A percentile compares a stretch with the other conserved stretches of the same genome.
These are phyloP conservation scores for Lactarius pseudohatsudake DNA, from an alignment of 768 basidiomycete species.

Conservation along the genomic window DNA sequence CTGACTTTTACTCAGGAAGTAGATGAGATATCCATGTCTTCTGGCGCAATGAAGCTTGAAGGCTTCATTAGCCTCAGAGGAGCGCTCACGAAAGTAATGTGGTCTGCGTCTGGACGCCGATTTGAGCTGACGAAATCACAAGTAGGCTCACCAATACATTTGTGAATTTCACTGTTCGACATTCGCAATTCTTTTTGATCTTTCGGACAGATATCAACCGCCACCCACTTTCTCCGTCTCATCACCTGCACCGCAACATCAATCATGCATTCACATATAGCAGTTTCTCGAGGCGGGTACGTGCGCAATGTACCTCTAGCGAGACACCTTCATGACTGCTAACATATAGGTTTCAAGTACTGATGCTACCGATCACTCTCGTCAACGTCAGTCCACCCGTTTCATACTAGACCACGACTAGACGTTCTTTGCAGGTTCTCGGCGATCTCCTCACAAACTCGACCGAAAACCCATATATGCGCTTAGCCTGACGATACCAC, in stretches of 20 bases:
- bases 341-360: slow-evolving; percentile 23
- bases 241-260: slow-evolving; percentile 62
- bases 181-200: slow-evolving; percentile 14
- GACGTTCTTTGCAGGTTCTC: slow-evolving; percentile 42
- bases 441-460: slow-evolving; percentile 74
- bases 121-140: slow-evolving; percentile 29
- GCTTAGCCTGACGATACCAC: slow-evolving; percentile 68
- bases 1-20: slow-evolving; percentile 51
- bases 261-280: slow-evolving; percentile 65
- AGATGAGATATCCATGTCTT: slow-evolving; percentile 55
- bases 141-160: slow-evolving; percentile 80
- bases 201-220: slow-evolving; percentile 67
- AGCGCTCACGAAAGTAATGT: slow-evolving; percentile 63
- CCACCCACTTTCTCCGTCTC: slow-evolving; percentile 63
- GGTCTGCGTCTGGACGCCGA: slow-evolving; percentile 21
- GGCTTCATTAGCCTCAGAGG: slow-evolving; percentile 88
- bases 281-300: slow-evolving; percentile 72
- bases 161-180: slow-evolving; percentile 50
- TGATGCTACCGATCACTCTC: neutral
- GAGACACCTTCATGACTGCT: slow-evolving; percentile 28
- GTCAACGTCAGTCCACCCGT: slow-evolving; percentile 12
- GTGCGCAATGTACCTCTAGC: neutral
- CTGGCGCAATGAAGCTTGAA: slow-evolving; percentile 54
- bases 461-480: slow-evolving; percentile 85
- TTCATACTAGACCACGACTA: slow-evolving; percentile 24